Base-by-base conservation (phyloP, 306 rosid genomes). In the Vigna mungo region DNA sequence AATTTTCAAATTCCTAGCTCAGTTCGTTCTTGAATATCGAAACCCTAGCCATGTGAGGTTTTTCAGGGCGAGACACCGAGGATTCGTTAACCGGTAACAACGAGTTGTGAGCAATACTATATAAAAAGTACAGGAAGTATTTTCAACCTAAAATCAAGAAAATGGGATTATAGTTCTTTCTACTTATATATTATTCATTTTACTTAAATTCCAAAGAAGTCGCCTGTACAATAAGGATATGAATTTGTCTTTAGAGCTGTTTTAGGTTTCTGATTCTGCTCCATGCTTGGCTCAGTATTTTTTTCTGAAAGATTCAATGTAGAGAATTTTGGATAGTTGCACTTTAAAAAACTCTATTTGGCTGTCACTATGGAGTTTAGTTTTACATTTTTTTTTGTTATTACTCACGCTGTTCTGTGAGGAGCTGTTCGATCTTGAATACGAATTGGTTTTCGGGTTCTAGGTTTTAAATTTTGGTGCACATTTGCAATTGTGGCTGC, bases 11-110 rank as follows among this genome's bases (percentile, higher is more conserved):
- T 59, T 62, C 44, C 14, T 55, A 17, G 23, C 17, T 52, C 16
- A 17, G 12, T 51, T 53, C 27, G 23, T 65, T 76, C 4, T 3
- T 27, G 9, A 16, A 27, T 68, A 16, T 30, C 20, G 55, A 81
- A 83, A 84, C 88, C 89, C 89, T 85, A 84, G 72, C 5, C 32
- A 30, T 30, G 32, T 30, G 32, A 30, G 32, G 32, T 30, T 30
- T 30, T 30, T 30, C 32, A 4, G 3, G 32, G 32, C 4, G 32
- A 4, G 32, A 30, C 4, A 30, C 32, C 1, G 32, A 30, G 3
- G 32, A 30, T 30, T 30, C 32, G 32, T 30, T 30, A 30, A 30
- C 32, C 32, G 32, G 32, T 30, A 25, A 4, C 32, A 30, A 4
- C 32, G 5, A 30, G 32, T 30, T 30, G 32, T 30, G 5, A 30